These are phyloP conservation scores for Lactarius sanguifluus DNA, from an alignment of 768 basidiomycete species.

Conservation along the genomic window DNA sequence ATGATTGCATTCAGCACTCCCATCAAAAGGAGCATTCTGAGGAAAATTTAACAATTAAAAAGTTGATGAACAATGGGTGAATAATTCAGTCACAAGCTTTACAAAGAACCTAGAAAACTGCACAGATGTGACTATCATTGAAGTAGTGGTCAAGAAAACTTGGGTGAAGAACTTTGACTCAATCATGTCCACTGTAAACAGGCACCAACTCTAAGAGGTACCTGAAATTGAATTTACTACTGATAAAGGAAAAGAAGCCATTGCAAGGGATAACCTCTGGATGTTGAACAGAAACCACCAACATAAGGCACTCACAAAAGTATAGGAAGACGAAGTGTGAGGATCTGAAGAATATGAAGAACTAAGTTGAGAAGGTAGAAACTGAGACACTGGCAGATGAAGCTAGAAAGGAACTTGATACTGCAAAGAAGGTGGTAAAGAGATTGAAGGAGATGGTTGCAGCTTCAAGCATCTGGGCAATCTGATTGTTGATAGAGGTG, in stretches of 20 bases:
- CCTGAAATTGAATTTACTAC: not conserved
- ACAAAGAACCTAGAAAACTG: not conserved
- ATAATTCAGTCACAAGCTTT: too few relatives aligned
- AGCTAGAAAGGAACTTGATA: too few relatives aligned
- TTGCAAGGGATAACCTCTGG: not conserved
- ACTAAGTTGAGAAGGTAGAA: not conserved
- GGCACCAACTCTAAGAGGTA: not conserved
- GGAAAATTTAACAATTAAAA: not conserved
- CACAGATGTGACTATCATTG: not conserved
- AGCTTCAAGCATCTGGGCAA: not conserved
- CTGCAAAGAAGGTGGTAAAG: not conserved
- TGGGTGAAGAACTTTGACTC: not conserved
- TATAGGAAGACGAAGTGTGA: not conserved
- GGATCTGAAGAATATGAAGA: not conserved
- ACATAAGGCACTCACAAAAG: not conserved
- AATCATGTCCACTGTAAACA: not conserved
- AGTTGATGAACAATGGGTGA: not conserved
- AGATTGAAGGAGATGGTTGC: not conserved
- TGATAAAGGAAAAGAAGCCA: not conserved
- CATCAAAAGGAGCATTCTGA: too few relatives aligned
- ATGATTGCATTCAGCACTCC: too few relatives aligned
- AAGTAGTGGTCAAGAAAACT: not conserved
- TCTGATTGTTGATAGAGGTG: not conserved
- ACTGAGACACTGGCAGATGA: not conserved
- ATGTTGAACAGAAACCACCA: not conserved